These are phyloP conservation scores for Thymus quinquecostatus DNA, from an alignment of 257 asterid species.

Conservation along the genomic window DNA sequence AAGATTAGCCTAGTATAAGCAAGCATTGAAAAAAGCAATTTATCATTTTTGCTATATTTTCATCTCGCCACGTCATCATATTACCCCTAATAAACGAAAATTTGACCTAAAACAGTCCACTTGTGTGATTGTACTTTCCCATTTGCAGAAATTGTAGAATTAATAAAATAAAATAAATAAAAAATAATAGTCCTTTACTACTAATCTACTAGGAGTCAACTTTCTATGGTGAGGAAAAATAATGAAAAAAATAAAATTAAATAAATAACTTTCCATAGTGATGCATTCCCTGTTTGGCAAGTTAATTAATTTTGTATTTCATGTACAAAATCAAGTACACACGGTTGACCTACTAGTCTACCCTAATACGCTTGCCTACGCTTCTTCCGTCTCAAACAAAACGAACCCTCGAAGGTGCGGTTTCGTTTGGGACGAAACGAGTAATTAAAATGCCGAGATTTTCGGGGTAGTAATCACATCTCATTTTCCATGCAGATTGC, in stretches of 20 bases:
- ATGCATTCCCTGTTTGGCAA: conserved; percentile 19
- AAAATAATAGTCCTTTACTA: too few relatives aligned
- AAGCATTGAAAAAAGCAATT: not conserved
- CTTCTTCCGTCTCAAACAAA: too few relatives aligned
- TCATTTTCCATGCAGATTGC: conserved; percentile 30
- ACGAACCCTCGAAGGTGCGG: too few relatives aligned
- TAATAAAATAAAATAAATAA: not conserved
- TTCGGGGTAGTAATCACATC: conserved; percentile 20
- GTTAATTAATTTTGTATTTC: conserved; percentile 26
- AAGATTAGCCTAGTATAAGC: not conserved
- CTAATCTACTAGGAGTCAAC: conserved; percentile 1
- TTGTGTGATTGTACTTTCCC: not conserved
- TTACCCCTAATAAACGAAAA: not conserved
- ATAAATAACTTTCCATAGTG: not conserved
- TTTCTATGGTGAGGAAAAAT: not conserved
- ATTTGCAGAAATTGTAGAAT: conserved; percentile 5
- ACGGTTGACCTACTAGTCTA: not conserved
- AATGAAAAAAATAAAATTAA: too few relatives aligned
- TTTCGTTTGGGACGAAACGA: too few relatives aligned
- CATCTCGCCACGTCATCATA: not conserved
- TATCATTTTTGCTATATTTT: not conserved
- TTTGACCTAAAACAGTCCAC: not conserved
- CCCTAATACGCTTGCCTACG: too few relatives aligned
- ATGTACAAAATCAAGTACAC: not conserved
- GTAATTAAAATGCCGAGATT: too few relatives aligned